These are phyloP conservation scores for Fraxinus nigra DNA, from an alignment of 305 asterid species.

Conservation along the genomic window DNA sequence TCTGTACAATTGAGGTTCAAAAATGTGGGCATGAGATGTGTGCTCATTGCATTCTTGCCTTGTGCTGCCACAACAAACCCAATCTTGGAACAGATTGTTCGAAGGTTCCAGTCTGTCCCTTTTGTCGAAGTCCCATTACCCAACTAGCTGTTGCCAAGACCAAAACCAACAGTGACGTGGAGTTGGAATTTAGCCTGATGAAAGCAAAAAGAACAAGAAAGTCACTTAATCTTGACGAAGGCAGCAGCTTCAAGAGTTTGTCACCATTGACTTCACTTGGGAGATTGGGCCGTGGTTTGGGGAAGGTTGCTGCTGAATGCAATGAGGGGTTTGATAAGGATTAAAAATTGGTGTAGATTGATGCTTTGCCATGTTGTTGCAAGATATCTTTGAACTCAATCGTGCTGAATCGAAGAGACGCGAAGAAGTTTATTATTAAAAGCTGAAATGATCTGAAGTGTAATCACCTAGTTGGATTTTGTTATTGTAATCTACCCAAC, in stretches of 20 bases:
- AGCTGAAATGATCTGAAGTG: not conserved
- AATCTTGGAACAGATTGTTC: conserved; percentile 32
- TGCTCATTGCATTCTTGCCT: conserved; percentile 67
- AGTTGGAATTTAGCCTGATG: conserved; percentile 38
- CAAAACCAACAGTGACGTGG: conserved; percentile 32
- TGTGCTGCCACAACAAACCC: conserved; percentile 72
- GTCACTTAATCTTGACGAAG: conserved; percentile 45
- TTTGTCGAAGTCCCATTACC: conserved; percentile 68
- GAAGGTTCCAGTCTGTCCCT: conserved; percentile 70
- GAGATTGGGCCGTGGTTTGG: conserved; percentile 51
- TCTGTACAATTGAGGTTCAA: conserved; percentile 66
- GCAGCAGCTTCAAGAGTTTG: conserved; percentile 58
- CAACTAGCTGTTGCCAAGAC: conserved; percentile 52
- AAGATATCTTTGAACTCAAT: not conserved
- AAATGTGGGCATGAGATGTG: conserved; percentile 83
- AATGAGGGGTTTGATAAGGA: conserved; percentile 42
- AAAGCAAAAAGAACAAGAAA: conserved; percentile 43
- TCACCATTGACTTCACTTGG: conserved; percentile 60
- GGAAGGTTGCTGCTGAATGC: conserved; percentile 50
- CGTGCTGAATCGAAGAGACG: conserved; percentile 13
- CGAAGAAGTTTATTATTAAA: conserved; percentile 10
- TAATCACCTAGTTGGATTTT: not conserved
- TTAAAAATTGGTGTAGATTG: not conserved
- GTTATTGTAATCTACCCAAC: not conserved
- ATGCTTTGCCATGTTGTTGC: not conserved